These are phyloP conservation scores for Teratosphaeria pseudoeucalypti DNA, from an alignment of 2,329 filamentous ascomycete genomes.

Conservation along the genomic window DNA sequence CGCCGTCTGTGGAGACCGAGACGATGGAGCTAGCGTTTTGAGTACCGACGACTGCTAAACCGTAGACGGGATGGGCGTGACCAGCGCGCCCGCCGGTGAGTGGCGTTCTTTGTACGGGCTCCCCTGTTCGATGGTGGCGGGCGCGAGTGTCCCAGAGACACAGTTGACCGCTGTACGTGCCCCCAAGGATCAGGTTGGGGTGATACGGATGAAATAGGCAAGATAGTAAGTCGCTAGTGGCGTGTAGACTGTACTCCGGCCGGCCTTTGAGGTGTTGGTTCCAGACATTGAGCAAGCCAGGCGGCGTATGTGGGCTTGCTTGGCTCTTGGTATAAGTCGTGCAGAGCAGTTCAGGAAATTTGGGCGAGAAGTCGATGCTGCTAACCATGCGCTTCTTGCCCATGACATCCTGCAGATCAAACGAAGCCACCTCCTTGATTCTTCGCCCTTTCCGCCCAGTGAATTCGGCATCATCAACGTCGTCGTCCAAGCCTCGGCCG, in stretches of 20 bases:
- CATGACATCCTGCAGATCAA: conserved; percentile 69
- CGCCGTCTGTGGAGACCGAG: conserved; percentile 90
- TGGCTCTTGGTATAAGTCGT: conserved; percentile 83
- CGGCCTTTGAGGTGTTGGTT: conserved; percentile 89
- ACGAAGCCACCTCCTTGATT: conserved; percentile 81
- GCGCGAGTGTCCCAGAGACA: conserved; percentile 94
- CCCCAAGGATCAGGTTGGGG: conserved; percentile 88
- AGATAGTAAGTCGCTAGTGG: conserved; percentile 87
- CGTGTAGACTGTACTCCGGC: conserved; percentile 93
- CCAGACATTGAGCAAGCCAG: conserved; percentile 92
- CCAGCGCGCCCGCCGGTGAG: conserved; percentile 70
- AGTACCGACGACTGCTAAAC: conserved; percentile 87
- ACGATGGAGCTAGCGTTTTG: conserved; percentile 99
- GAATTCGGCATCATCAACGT: conserved; percentile 62
- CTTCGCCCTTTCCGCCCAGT: conserved; percentile 61
- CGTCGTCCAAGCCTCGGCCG: conserved; percentile 63
- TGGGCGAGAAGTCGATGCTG: conserved; percentile 87
- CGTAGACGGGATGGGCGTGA: conserved; percentile 94
- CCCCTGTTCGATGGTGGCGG: conserved; percentile 49
- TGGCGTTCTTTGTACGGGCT: conserved; percentile 89
- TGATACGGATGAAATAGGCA: conserved; percentile 99
- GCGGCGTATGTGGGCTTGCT: conserved; percentile 67
- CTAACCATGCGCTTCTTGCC: conserved; percentile 99
- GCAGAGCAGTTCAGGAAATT: conserved; percentile 78
- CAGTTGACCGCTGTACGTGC: conserved; percentile 92